Evolutionary conservation across 2,329 filamentous ascomycete genomes (phyloP), one percentile per base, ranked within the genome.

Genomic region (Colletotrichum tropicale): DNA sequence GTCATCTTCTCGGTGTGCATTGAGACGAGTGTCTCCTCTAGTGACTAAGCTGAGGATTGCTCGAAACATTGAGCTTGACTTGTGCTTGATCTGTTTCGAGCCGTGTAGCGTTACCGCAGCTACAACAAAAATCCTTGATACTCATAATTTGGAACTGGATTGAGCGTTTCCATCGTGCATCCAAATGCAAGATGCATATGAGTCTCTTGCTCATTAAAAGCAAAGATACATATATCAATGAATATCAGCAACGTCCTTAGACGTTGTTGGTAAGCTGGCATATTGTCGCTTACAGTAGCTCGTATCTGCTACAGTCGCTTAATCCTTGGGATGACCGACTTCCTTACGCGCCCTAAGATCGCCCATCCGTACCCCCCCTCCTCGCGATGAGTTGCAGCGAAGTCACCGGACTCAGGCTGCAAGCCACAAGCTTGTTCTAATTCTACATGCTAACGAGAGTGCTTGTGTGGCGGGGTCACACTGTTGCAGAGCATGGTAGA

Each of bases 191-290:
- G 18, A 43, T n/a, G 38, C 10, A 48, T n/a, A 48, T n/a, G 6
- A 48, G 18, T 48, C 43, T 12, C 43, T 21, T 21, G n/a, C 43
- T 4, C 10, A 12, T 48, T 6, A 10, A 48, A n/a, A n/a, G 8
- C 9, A 48, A 48, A 4, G 38, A 48, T 48, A 12, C 3, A n/a
- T 48, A 0, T 48, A 12, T 48, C 18, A n/a, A 10, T 21, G 18
- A 6, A n/a, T 12, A n/a, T 12, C 38, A 48, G 3, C 9, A n/a
- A 6, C 3, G 10, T 21, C 6, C 9, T 21, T 12, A 7, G 10
- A 4, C 1, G 4, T 8, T 10, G 10, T 7, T 1, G n/a, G n/a
- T n/a, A 12, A n/a, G 43, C 18, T 21, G 10, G 9, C 18, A 10
- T 8, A 21, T 6, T 7, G 6, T 48, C 2, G 18, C 4, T 48